These are phyloP conservation scores for Borovskyia barvae DNA, from an alignment of 208 protist genomes.

Conservation along the genomic window DNA sequence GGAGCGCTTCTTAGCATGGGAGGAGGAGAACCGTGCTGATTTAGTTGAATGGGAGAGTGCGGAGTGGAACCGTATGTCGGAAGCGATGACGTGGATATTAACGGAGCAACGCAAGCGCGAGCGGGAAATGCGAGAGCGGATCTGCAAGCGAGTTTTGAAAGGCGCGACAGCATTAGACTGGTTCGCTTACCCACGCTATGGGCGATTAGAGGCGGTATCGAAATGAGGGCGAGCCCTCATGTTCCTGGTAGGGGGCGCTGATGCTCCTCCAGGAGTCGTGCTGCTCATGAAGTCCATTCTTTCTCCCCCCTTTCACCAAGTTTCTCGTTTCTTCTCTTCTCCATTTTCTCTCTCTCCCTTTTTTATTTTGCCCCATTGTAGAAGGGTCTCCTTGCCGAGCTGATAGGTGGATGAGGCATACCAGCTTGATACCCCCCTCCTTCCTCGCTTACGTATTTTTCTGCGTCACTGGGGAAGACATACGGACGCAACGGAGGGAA, in stretches of 20 bases:
- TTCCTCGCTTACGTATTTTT: too few relatives aligned
- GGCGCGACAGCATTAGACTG: slow-evolving; percentile 32
- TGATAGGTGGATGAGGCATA: too few relatives aligned
- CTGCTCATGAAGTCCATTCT: too few relatives aligned
- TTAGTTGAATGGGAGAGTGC: slow-evolving; percentile 33
- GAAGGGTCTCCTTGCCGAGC: too few relatives aligned
- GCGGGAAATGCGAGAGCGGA: slow-evolving; percentile 5
- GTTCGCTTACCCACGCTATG: slow-evolving; percentile 31
- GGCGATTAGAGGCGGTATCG: not conserved
- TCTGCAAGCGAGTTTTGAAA: slow-evolving; percentile 28
- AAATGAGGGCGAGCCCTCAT: too few relatives aligned
- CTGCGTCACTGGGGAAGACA: too few relatives aligned
- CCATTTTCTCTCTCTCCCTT: not conserved
- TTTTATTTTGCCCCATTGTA: too few relatives aligned
- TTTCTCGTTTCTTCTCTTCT: not conserved
- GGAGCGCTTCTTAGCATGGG: slow-evolving; percentile 7
- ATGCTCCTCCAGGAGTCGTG: too few relatives aligned
- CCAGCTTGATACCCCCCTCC: too few relatives aligned
- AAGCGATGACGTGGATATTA: slow-evolving; percentile 29
- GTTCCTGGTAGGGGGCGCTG: too few relatives aligned
- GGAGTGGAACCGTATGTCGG: slow-evolving; percentile 36
- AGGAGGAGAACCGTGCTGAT: slow-evolving; percentile 29
- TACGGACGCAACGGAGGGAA: too few relatives aligned
- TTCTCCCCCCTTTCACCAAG: too few relatives aligned
- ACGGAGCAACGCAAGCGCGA: slow-evolving; percentile 28